Evolutionary conservation across 257 asterid species (phyloP).

Genomic region (Mitragyna speciosa): DNA sequence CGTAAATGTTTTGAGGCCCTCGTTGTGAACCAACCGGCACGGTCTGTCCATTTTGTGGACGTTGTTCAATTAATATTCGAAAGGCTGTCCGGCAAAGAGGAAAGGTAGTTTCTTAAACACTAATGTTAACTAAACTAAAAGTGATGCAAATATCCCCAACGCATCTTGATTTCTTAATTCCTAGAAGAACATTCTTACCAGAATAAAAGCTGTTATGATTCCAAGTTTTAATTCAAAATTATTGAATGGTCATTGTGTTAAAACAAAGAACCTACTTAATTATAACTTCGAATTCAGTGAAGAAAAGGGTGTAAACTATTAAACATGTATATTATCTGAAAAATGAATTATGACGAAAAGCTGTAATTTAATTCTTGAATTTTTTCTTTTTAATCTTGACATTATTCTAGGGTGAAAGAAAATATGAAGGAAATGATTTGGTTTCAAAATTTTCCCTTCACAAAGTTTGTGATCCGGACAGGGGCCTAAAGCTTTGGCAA

Average conservation of each 20-base stretch:
- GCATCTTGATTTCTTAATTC: constrained; percentile 16
- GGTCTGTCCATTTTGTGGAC: constrained; percentile 31
- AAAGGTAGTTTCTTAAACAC: not conserved
- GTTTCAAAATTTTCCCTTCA: not conserved
- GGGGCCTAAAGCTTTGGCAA: not conserved
- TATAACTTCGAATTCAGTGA: no score
- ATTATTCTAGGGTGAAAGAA: not conserved
- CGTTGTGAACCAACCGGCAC: constrained; percentile 3
- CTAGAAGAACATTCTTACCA: constrained; percentile 21
- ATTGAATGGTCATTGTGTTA: constrained; percentile 5
- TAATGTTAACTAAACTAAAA: not conserved
- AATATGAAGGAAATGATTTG: not conserved
- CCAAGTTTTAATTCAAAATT: constrained; percentile 12
- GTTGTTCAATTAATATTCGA: constrained; percentile 16
- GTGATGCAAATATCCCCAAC: constrained; percentile 24
- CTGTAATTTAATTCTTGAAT: not conserved
- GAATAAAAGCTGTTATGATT: constrained; percentile 23
- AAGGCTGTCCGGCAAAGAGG: constrained; percentile 1
- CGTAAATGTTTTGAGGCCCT: constrained; percentile 10
- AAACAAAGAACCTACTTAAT: not conserved
- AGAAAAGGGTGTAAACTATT: no score
- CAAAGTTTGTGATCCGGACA: not conserved
- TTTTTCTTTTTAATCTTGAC: no score
- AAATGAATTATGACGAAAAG: not conserved
- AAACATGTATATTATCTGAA: not conserved